Conservation (phyloP, 495 filamentous ascomycete genomes). For the Amorphotheca resinae region DNA sequence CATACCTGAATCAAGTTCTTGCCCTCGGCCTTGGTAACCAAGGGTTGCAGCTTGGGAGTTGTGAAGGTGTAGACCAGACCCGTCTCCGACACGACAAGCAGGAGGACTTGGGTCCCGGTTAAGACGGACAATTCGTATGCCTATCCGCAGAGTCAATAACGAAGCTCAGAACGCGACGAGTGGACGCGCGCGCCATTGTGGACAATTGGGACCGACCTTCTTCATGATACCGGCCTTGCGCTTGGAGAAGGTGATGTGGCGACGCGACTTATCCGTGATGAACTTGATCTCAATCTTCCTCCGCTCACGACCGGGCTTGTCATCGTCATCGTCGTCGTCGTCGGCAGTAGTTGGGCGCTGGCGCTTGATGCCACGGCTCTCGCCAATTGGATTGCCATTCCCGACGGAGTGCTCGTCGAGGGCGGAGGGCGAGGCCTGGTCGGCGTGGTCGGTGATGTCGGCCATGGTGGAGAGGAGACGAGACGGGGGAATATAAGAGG, state of each 20-base stretch:
- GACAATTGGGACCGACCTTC: slow-evolving; percentile 57
- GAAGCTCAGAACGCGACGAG: slow-evolving; percentile 14
- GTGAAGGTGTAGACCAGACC: slow-evolving; percentile 99
- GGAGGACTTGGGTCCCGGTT: slow-evolving; percentile 93
- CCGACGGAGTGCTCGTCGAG: slow-evolving; percentile 50
- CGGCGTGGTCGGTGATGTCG: slow-evolving; percentile 50
- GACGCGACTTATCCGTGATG: slow-evolving; percentile 98
- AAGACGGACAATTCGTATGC: slow-evolving; percentile 97
- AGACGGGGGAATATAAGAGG: not conserved
- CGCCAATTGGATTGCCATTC: slow-evolving; percentile 49
- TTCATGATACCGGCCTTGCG: slow-evolving; percentile 99
- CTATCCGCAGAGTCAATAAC: slow-evolving; percentile 36
- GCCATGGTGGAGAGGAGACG: slow-evolving; percentile 30
- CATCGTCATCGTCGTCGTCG: slow-evolving; percentile 97
- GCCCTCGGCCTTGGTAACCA: slow-evolving; percentile 97
- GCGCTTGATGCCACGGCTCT: slow-evolving; percentile 80
- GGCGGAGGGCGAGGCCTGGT: slow-evolving; percentile 44
- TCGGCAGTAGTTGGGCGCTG: slow-evolving; percentile 69
- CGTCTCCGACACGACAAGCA: slow-evolving; percentile 96
- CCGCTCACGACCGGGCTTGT: slow-evolving; percentile 95
- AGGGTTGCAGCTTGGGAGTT: slow-evolving; percentile 94
- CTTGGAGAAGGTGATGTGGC: slow-evolving; percentile 99
- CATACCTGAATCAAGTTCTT: slow-evolving; percentile 99
- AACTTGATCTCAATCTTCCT: slow-evolving; percentile 99
- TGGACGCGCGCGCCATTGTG: slow-evolving; percentile 12